These are phyloP conservation scores for Trametes meyenii DNA, from an alignment of 768 basidiomycete species.

Conservation along the genomic window DNA sequence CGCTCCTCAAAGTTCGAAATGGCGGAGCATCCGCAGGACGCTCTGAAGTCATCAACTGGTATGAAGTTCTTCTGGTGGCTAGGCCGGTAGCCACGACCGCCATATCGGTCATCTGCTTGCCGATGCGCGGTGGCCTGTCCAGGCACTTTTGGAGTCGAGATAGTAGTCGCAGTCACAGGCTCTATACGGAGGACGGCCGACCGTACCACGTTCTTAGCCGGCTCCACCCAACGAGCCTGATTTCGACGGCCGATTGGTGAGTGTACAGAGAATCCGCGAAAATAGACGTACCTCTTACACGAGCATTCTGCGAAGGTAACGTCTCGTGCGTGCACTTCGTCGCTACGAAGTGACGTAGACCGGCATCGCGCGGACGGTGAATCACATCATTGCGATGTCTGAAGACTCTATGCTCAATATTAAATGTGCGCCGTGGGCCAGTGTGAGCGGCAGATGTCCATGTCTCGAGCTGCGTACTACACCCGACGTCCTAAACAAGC, in stretches of 20 bases:
- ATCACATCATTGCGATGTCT: background rate
- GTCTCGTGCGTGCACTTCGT: background rate
- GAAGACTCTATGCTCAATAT: background rate
- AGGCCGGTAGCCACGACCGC: no score
- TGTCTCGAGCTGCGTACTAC: no score
- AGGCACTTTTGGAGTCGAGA: background rate
- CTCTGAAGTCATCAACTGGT: no score
- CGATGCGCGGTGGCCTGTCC: background rate
- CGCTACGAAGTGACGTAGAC: conserved; percentile 11
- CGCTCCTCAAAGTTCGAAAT: no score
- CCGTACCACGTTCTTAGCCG: conserved; percentile 9
- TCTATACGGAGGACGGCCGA: background rate
- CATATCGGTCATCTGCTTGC: no score
- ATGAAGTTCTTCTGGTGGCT: no score
- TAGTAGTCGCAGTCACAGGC: background rate
- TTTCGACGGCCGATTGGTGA: conserved; percentile 1
- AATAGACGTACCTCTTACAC: background rate
- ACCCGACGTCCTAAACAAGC: no score
- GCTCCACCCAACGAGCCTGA: conserved; percentile 4
- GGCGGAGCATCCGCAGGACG: no score
- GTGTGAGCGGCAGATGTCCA: background rate
- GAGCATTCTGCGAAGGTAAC: background rate
- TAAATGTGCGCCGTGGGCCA: background rate
- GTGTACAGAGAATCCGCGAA: background rate
- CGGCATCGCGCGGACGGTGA: background rate